Conservation (phyloP, 345 rosid genomes). For the Rhodamnia argentea region DNA sequence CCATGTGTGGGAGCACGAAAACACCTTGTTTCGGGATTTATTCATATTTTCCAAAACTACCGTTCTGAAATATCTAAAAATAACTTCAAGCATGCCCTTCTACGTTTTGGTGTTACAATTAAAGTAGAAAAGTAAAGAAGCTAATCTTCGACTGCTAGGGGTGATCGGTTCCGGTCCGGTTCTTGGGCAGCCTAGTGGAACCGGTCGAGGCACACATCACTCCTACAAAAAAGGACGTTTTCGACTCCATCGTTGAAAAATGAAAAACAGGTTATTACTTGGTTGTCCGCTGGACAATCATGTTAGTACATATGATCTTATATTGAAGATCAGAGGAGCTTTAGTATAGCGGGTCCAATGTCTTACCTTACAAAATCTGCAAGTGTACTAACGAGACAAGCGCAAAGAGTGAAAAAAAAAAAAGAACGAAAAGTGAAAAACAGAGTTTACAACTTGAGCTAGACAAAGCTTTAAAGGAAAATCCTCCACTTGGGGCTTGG, state of each 20-base stretch:
- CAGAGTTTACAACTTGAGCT: not conserved
- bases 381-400: not conserved
- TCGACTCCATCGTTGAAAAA: no score
- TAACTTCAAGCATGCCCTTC: not conserved
- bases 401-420: rapidly evolving
- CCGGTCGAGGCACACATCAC: no score
- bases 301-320: no score
- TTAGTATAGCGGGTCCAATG: not conserved
- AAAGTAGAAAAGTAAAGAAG: not conserved
- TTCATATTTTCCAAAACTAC: not conserved
- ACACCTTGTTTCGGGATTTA: not conserved
- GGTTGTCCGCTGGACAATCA: no score
- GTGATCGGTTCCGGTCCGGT: no score
- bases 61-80: not conserved
- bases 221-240: no score
- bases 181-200: no score
- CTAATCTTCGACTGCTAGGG: not conserved
- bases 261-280: no score
- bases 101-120: not conserved
- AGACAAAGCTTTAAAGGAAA: not conserved
- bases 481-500: not conserved
- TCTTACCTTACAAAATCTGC: not conserved
- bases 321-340: no score
- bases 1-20: not conserved
- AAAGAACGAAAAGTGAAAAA: not conserved